These are phyloP conservation scores for Neltuma alba DNA, from an alignment of 306 rosid genomes.

Conservation along the genomic window DNA sequence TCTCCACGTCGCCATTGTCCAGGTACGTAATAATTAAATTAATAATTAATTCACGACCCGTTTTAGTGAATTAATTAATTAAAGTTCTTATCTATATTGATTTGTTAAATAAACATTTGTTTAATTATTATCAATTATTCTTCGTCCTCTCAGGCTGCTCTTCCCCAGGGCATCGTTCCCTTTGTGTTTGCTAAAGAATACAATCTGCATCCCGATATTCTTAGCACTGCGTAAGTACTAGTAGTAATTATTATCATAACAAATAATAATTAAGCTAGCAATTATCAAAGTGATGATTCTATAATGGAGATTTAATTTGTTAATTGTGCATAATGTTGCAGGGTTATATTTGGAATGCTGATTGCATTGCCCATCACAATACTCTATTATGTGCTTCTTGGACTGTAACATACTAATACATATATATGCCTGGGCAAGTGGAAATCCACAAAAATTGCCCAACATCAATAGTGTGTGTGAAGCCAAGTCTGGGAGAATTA, in stretches of 20 bases:
- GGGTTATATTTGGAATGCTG: slow-evolving; percentile 45
- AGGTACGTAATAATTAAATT: too few relatives aligned
- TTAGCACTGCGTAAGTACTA: slow-evolving; percentile 44
- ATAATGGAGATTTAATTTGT: not conserved
- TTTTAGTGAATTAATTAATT: too few relatives aligned
- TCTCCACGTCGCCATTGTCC: slow-evolving; percentile 37
- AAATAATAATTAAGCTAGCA: too few relatives aligned
- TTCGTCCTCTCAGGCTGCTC: slow-evolving; percentile 37
- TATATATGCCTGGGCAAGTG: not conserved
- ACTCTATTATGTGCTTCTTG: slow-evolving; percentile 42
- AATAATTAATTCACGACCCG: too few relatives aligned
- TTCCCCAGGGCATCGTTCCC: slow-evolving; percentile 38
- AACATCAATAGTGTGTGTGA: not conserved
- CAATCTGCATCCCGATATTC: slow-evolving; percentile 40
- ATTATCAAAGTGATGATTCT: not conserved
- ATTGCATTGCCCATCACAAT: slow-evolving; percentile 40
- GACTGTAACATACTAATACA: not conserved
- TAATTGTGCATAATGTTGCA: not conserved
- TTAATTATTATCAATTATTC: not conserved
- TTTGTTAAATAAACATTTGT: not conserved
- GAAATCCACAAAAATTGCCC: not conserved
- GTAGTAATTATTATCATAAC: not conserved
- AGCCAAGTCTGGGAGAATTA: slow-evolving; percentile 25
- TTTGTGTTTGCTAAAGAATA: slow-evolving; percentile 47
- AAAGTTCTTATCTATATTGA: not conserved